Conservation (phyloP, 73 alveolate species). For the Paramecium caudatum region DNA sequence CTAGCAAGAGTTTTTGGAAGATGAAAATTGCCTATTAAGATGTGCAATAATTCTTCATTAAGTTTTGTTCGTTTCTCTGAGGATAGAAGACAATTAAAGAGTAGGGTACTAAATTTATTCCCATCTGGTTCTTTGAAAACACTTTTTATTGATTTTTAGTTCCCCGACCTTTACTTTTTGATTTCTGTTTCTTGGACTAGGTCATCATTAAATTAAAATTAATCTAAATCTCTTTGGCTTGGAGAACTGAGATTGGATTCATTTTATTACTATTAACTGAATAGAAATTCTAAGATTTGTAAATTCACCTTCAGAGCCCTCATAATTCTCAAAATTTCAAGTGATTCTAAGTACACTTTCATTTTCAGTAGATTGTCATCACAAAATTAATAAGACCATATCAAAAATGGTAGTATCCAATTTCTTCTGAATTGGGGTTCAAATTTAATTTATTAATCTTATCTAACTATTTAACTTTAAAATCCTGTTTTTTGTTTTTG, state of each 20-base stretch:
- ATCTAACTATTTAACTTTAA: neutral
- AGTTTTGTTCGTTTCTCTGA: slow-evolving; percentile 26
- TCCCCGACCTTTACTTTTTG: neutral
- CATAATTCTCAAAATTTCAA: neutral
- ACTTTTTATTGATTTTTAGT: neutral
- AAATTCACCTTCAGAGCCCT: neutral
- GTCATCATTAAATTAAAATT: neutral
- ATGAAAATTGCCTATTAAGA: neutral
- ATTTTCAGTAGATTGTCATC: slow-evolving; percentile 18
- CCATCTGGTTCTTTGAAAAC: slow-evolving; percentile 42
- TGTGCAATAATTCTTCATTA: slow-evolving; percentile 10
- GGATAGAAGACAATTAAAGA: slow-evolving; percentile 10
- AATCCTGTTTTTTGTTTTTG: neutral
- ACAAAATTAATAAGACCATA: slow-evolving; percentile 7
- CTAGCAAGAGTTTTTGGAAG: neutral
- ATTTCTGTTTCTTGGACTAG: neutral
- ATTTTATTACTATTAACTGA: neutral
- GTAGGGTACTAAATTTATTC: slow-evolving; percentile 1
- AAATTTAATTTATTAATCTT: neutral
- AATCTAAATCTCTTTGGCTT: neutral
- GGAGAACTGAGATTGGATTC: slow-evolving; percentile 31
- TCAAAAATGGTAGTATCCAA: slow-evolving; percentile 41
- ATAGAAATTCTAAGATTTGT: neutral
- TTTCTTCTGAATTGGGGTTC: slow-evolving; percentile 21
- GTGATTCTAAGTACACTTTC: slow-evolving; percentile 49